A percentile compares a stretch with the other conserved stretches of the same genome.
Evolutionary conservation across 805 yeast genomes (phyloP).

Genomic region (Candida vaughaniae): DNA sequence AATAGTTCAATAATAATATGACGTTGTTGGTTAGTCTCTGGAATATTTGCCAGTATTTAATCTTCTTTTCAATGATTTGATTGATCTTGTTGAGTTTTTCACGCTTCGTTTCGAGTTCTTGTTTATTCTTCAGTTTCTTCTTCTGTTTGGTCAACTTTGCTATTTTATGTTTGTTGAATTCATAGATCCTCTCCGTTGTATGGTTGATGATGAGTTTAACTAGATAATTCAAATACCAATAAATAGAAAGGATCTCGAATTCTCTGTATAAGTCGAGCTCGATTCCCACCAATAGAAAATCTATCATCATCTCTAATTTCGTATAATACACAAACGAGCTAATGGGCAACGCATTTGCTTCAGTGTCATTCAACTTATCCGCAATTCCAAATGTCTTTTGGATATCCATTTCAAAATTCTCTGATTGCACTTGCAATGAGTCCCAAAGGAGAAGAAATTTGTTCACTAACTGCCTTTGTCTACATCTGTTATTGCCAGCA

Average conservation of each 20-base stretch:
- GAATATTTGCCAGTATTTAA: slow-evolving; percentile 7
- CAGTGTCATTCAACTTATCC: slow-evolving; percentile 28
- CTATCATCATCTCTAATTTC: slow-evolving; percentile 70
- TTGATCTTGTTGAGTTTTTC: slow-evolving; percentile 6
- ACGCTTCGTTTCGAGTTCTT: slow-evolving; percentile 12
- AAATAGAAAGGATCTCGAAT: slow-evolving; percentile 66
- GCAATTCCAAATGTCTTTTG: slow-evolving; percentile 35
- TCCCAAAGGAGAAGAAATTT: slow-evolving; percentile 67
- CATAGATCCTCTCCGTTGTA: slow-evolving; percentile 37
- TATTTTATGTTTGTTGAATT: slow-evolving; percentile 12
- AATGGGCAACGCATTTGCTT: slow-evolving; percentile 57
- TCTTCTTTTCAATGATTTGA: slow-evolving; percentile 1
- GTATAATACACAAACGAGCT: slow-evolving; percentile 67
- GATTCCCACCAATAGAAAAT: slow-evolving; percentile 70
- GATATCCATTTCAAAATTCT: slow-evolving; percentile 55
- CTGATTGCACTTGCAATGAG: slow-evolving; percentile 73
- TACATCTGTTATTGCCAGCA: slow-evolving; percentile 61
- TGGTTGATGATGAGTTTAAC: slow-evolving; percentile 41
- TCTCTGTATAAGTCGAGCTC: slow-evolving; percentile 70
- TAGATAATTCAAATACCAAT: slow-evolving; percentile 64
- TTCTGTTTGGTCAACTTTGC: slow-evolving; percentile 9
- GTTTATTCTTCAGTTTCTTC: slow-evolving; percentile 13
- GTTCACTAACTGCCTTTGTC: slow-evolving; percentile 73
- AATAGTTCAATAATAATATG: slow-evolving; percentile 7
- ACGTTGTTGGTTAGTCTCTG: slow-evolving; percentile 4